Evolutionary conservation across 768 basidiomycete genomes (phyloP).

Genomic region (Tylopilus subfusipes): DNA sequence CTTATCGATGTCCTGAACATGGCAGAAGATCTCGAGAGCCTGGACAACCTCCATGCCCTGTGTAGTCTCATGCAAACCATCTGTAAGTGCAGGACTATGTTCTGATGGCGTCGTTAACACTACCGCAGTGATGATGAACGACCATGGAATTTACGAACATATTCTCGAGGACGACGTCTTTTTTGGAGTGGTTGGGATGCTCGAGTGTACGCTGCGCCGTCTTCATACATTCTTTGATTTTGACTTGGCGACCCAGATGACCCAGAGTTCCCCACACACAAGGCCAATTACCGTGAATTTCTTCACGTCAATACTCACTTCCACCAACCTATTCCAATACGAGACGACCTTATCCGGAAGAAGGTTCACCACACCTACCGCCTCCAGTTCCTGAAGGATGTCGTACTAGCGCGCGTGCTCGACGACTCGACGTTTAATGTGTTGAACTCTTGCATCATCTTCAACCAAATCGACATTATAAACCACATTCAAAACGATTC

Average conservation of each 20-base stretch:
- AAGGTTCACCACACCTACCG: conserved; percentile 98
- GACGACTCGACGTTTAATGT: conserved; percentile 98
- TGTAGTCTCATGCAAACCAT: conserved; percentile 94
- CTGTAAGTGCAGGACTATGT: conserved; percentile 46
- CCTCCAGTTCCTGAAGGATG: conserved; percentile 95
- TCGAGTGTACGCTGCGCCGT: conserved; percentile 75
- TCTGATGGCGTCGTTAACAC: not conserved
- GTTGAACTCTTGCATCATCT: conserved; percentile 95
- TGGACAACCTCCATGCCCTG: conserved; percentile 86
- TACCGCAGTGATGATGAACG: conserved; percentile 83
- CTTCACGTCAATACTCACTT: conserved; percentile 79
- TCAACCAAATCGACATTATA: conserved; percentile 99
- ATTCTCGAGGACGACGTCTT: conserved; percentile 92
- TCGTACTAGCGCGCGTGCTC: conserved; percentile 89
- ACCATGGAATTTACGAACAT: conserved; percentile 91
- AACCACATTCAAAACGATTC: conserved; percentile 79
- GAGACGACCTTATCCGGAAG: conserved; percentile 66
- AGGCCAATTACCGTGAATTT: conserved; percentile 96
- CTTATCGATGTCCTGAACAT: conserved; percentile 80
- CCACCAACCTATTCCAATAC: conserved; percentile 84
- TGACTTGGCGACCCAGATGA: conserved; percentile 60
- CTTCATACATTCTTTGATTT: conserved; percentile 1
- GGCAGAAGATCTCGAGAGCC: conserved; percentile 90
- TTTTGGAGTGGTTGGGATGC: conserved; percentile 89
- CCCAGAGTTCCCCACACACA: conserved; percentile 93